Conservation (phyloP, 2,329 filamentous ascomycete species). For the Ophiosphaerella narmari region DNA sequence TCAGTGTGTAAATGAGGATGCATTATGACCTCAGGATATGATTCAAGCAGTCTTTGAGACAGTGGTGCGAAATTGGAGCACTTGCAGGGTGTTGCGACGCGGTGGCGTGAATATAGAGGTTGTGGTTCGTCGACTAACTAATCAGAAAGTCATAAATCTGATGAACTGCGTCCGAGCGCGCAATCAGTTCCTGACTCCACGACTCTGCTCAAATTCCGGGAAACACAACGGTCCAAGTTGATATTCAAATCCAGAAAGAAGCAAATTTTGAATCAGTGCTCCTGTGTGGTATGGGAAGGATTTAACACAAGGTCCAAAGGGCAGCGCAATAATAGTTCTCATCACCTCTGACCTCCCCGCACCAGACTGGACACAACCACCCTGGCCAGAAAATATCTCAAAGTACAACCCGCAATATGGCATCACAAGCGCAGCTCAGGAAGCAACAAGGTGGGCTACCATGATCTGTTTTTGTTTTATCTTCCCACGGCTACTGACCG, state of each 20-base stretch:
- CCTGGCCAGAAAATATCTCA: not conserved
- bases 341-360: conserved; percentile 29
- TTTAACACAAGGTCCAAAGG: too few species aligned
- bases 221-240: not conserved
- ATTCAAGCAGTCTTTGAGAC: not conserved
- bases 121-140: conserved; percentile 11
- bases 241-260: not conserved
- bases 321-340: not conserved
- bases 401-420: conserved; percentile 45
- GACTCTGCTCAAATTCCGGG: conserved; percentile 2
- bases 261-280: not conserved
- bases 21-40: conserved; percentile 62
- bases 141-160: conserved; percentile 29
- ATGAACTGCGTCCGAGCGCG: conserved; percentile 31
- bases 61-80: not conserved
- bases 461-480: not conserved
- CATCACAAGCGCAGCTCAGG: conserved; percentile 61
- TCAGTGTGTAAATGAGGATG: conserved; percentile 97
- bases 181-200: conserved; percentile 7
- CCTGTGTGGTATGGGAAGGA: too few species aligned
- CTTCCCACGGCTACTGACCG: conserved; percentile 6
- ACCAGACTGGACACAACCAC: conserved; percentile 2
- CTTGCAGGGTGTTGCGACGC: not conserved
- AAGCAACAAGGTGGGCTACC: conserved; percentile 71
- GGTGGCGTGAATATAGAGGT: conserved; percentile 14